Base-by-base conservation (phyloP, 1,139 yeast genomes). In the Suhomyces ambrosiae region DNA sequence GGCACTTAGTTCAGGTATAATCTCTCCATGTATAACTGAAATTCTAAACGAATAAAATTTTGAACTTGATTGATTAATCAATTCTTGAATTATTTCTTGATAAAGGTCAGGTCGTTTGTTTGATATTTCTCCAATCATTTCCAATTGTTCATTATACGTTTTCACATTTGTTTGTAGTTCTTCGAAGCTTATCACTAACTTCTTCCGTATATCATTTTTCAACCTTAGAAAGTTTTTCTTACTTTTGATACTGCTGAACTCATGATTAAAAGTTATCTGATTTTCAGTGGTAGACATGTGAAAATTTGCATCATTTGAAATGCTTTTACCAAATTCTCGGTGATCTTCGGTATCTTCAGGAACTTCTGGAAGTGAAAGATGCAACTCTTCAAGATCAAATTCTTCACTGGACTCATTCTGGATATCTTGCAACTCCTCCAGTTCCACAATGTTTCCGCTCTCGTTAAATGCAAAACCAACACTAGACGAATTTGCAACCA, bases 221-320 rank as follows among this genome's bases (percentile, higher is more conserved):
- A 30, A 23, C 6, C 15, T 23, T 7, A 17, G 28, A 8, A 17
- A 8, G 16, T 9, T 15, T 15, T 13, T 11, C 12, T 30, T 14
- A 13, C 16, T 7, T 5, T 19, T 22, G 23, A 7, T 10, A 7
- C 21, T 6, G 8, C 8, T 18, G 21, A 6, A 18, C 21, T 7
- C 18, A 11, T 10, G 24, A 10, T 21, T 25, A 17, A 17, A 33
- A 29, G 26, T 33, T 12, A n/a, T 30, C 13, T 27, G 37, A 9
- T 41, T 28, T 9, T 40, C 48, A n/a, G 33, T 38, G 2, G 49
- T 45, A 3, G 51, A 42, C 23, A 47, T 17, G 21, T 44, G 48
- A 27, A 49, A 49, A 21, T 43, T 37, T 6, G 48, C 40, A 23
- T 49, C 52, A 23, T 38, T 39, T 9, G 43, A 39, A 9, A 45